Base-by-base conservation (phyloP, 1,284 basidiomycete genomes). In the Marasmius oreades region DNA sequence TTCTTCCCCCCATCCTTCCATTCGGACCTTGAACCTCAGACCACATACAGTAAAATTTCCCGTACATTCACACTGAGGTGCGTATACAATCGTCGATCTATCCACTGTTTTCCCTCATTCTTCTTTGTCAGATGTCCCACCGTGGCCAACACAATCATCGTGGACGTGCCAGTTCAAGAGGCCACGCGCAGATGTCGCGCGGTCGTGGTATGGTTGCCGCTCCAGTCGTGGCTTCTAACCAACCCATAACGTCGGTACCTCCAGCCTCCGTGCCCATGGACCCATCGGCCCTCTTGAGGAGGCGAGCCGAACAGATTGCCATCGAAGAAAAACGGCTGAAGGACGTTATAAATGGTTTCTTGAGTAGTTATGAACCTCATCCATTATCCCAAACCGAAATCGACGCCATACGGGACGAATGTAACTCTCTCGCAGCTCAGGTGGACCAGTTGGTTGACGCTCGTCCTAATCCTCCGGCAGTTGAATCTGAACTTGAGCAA, bases 281-380 rank as follows among this genome's bases (percentile, higher is more conserved):
- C 16, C 46, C 22, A 24, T 16, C 11, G 14, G 18, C 37, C 22
- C 42, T 37, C 28, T 20, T 34, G 14, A 43, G 10, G n/a, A 22
- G 18, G 36, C 23, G 22, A 14, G 20, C 28, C 26, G 16, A 37
- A 8, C 43, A 53, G 12, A 52, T 61, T 6, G 57, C 18, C 10
- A 55, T 56, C 54, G 54, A 55, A 33, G 54, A 48, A 26, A 51
- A 48, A 20, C 28, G 52, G 22, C 31, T 60, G 14, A 39, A 53
- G 6, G 43, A 57, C 18, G 26, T 57, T 20, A 51, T 59, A 12
- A 28, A 39, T 16, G 28, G 26, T 1, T 43, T 61, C 16, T 55
- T 65, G n/a, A 59, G 60, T 7, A 59, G 65, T 45, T 70, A 68
- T 66, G 54, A 60, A 22, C 69, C 68, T 42, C 65, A 61, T 50